Base-by-base conservation (phyloP, 2,329 filamentous ascomycete species). In the Fusarium ambrosium region DNA sequence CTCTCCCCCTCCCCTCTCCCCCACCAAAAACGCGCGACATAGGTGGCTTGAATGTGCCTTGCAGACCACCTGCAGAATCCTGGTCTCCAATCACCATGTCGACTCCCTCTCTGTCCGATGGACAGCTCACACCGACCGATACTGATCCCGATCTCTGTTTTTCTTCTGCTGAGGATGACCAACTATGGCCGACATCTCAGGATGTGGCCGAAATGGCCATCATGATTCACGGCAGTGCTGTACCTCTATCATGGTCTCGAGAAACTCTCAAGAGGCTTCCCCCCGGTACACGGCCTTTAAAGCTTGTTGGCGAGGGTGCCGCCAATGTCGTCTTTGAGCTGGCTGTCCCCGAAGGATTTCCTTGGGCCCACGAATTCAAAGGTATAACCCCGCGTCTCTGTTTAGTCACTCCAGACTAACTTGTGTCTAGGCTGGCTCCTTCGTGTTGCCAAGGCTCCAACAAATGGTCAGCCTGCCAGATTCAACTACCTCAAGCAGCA, bases 261-360 rank as follows among this genome's bases (percentile, higher is more conserved):
- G 70, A 74, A 45, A 62, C 72, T 11, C 70, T 84, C 65, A 83
- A 80, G 71, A 77, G 77, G 22, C 80, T 85, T 7, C 82, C 83
- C 29, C 72, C 69, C 53, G 82, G 81, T 34, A 80, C 81, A 43
- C 80, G 77, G 29, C 81, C 82, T 16, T 72, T 83, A 61, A 80
- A 81, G 62, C 84, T 90, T 67, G 82, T 91, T 24, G 89, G 87
- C 29, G 94, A 97, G 81, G 94, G 94, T 27, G 92, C 93, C 27
- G 93, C 94, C 63, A 96, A 97, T 81, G 88, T 92, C 62, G 92
- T 95, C 72, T 95, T 94, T 79, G 88, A 88, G 75, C 87, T 93
- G 66, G 84, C 85, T 55, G 70, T 86, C 22, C 82, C 84, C 6
- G 77, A 82, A 67, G 77, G 77, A 66, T 75, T 81, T 63, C 71